A percentile compares a stretch with the other conserved stretches of the same genome.
Evolutionary conservation across 1,284 basidiomycete genomes (phyloP).

Genomic region (Rhodotorula sp.): DNA sequence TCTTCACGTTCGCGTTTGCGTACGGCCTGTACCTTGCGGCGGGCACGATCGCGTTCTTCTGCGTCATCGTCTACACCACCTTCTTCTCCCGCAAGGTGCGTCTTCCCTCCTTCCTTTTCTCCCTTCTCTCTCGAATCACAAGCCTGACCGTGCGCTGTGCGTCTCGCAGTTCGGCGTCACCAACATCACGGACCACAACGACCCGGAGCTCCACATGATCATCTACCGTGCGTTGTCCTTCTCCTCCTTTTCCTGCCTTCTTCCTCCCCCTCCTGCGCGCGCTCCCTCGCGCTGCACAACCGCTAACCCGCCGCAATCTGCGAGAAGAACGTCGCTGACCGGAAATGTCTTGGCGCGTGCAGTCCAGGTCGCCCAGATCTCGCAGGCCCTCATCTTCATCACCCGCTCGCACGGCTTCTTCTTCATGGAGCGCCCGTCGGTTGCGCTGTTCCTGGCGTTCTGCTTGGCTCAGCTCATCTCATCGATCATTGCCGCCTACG

Average conservation of each 20-base stretch:
- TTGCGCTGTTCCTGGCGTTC: slow-evolving; percentile 86
- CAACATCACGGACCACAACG: slow-evolving; percentile 53
- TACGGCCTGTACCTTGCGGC: slow-evolving; percentile 90
- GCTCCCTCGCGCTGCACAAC: too few species aligned
- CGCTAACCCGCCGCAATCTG: background rate
- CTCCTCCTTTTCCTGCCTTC: background rate
- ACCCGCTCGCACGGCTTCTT: slow-evolving; percentile 71
- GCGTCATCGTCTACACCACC: slow-evolving; percentile 79
- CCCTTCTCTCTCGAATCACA: too few species aligned
- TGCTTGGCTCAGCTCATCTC: slow-evolving; percentile 89
- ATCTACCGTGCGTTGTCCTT: slow-evolving; percentile 39
- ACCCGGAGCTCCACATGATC: slow-evolving; percentile 56
- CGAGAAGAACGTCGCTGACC: too few species aligned
- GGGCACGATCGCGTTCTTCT: slow-evolving; percentile 80
- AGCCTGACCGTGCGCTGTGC: too few species aligned
- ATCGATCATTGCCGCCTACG: slow-evolving; percentile 91
- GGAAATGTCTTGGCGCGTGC: background rate
- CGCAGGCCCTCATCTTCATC: slow-evolving; percentile 70
- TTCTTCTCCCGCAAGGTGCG: slow-evolving; percentile 77
- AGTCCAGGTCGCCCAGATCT: slow-evolving; percentile 89
- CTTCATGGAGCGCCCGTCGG: slow-evolving; percentile 84
- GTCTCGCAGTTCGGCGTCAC: slow-evolving; percentile 65
- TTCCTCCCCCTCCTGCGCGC: background rate
- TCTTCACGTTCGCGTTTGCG: slow-evolving; percentile 91
- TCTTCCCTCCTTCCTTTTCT: too few species aligned